phyloP scores from a whole-genome alignment of 2,329 filamentous ascomycete species.

The Xylariaceae sp. region DNA sequence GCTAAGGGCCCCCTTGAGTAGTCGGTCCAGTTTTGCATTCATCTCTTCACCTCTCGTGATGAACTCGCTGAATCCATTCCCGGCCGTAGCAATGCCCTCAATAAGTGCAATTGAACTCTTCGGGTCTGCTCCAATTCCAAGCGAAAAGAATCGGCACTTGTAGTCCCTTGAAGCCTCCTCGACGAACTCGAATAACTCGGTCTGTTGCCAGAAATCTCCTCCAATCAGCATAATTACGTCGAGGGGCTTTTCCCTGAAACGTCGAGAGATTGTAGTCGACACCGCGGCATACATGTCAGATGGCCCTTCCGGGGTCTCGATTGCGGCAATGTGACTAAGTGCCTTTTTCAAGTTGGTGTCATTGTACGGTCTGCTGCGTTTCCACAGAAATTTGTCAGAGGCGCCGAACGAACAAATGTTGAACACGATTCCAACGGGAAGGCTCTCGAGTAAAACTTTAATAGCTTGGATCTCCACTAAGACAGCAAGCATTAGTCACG shows the following conservation, averaged over 20 bases:
- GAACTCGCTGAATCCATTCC: constrained; percentile 17
- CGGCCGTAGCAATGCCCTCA: constrained; percentile 16
- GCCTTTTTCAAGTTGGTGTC: constrained; percentile 7
- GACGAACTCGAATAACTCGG: constrained; percentile 5
- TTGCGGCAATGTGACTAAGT: constrained; percentile 1
- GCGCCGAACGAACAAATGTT: constrained; percentile 20
- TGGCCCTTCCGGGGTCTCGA: constrained; percentile 8
- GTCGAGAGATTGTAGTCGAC: constrained; percentile 3
- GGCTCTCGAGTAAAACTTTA: constrained; percentile 14
- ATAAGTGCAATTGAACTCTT: constrained; percentile 14
- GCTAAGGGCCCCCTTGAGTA: constrained; percentile 16
- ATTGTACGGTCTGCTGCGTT: constrained; percentile 11
- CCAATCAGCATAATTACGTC: constrained; percentile 16
- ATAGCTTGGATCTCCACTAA: constrained; percentile 13
- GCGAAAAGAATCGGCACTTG: constrained; percentile 17
- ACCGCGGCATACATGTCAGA: constrained; percentile 10
- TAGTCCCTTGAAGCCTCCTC: neutral
- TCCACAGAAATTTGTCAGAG: constrained; percentile 13
- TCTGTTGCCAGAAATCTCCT: constrained; percentile 15
- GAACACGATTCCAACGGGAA: constrained; percentile 14
- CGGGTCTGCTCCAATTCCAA: constrained; percentile 17
- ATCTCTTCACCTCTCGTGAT: constrained; percentile 13
- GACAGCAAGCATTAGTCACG: neutral
- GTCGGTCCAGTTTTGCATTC: constrained; percentile 17
- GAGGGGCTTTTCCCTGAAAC: constrained; percentile 9